phyloP scores from a whole-genome alignment of 2,329 filamentous ascomycete species.

The Fusarium zealandicum region DNA sequence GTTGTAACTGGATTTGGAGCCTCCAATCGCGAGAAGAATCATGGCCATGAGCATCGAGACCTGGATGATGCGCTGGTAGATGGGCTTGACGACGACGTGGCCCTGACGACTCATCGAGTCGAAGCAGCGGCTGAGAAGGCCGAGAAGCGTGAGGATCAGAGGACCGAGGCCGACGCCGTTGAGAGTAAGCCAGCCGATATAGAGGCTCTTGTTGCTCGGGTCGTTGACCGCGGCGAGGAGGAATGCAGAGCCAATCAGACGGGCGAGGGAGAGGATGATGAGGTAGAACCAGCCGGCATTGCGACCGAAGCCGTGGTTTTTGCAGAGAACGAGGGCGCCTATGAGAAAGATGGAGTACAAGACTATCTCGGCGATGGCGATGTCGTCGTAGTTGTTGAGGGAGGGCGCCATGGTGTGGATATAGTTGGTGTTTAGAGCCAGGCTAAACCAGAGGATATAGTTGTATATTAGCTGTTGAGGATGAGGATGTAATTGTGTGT shows the following conservation, averaged over 20 bases:
- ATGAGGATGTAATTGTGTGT: not conserved
- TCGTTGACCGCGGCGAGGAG: conserved; percentile 54
- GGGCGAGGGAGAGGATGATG: conserved; percentile 62
- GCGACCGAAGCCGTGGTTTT: conserved; percentile 58
- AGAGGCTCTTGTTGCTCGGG: conserved; percentile 52
- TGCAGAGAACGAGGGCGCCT: conserved; percentile 53
- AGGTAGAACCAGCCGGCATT: conserved; percentile 68
- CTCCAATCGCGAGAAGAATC: conserved; percentile 46
- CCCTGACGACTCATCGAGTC: conserved; percentile 56
- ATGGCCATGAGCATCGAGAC: conserved; percentile 52
- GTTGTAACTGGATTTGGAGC: conserved; percentile 39
- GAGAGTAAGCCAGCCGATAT: conserved; percentile 45
- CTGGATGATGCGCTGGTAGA: conserved; percentile 47
- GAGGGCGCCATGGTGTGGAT: conserved; percentile 29
- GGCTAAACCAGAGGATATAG: no score
- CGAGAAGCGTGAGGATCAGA: conserved; percentile 55
- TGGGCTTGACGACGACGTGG: conserved; percentile 39
- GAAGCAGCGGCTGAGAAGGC: conserved; percentile 47
- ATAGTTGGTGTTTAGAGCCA: not conserved
- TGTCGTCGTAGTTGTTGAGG: conserved; percentile 42
- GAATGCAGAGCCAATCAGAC: conserved; percentile 64
- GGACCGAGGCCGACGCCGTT: conserved; percentile 49
- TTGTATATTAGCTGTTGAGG: not conserved
- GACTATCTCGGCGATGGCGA: conserved; percentile 45
- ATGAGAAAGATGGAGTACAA: conserved; percentile 43